A percentile compares a stretch with the other conserved stretches of the same genome.
Evolutionary conservation across 192 early-diverging fungal species (phyloP).

Genomic region (Entrophospora sp.): DNA sequence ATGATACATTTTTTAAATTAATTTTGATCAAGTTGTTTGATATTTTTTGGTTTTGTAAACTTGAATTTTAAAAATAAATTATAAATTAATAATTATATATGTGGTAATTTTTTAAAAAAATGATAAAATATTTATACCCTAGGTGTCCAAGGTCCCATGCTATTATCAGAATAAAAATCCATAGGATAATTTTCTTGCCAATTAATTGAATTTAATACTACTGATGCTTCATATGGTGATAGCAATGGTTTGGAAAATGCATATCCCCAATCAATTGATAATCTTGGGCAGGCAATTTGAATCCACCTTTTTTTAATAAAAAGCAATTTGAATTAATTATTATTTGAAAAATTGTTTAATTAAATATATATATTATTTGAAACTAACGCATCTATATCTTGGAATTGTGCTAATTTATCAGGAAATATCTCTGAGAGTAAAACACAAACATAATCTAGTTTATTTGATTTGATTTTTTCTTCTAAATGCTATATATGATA

Average conservation of each 20-base stretch:
- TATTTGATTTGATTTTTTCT: slow-evolving; percentile 48
- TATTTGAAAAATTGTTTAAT: too few relatives aligned
- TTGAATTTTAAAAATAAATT: too few relatives aligned
- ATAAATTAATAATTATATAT: too few relatives aligned
- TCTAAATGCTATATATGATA: slow-evolving; percentile 51
- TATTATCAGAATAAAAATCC: slow-evolving; percentile 94
- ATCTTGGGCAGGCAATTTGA: slow-evolving; percentile 90
- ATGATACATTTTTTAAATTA: too few relatives aligned
- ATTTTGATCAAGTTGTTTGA: too few relatives aligned
- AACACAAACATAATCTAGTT: slow-evolving; percentile 60
- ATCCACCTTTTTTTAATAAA: slow-evolving; percentile 59
- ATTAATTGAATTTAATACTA: slow-evolving; percentile 68
- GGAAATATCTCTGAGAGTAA: slow-evolving; percentile 94
- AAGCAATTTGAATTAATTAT: too few relatives aligned
- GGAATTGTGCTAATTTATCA: slow-evolving; percentile 80
- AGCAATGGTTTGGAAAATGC: slow-evolving; percentile 86
- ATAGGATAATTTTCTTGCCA: slow-evolving; percentile 91
- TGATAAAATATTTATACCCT: too few relatives aligned
- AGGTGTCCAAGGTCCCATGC: slow-evolving; percentile 86
- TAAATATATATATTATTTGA: too few relatives aligned
- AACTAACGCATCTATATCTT: slow-evolving; percentile 67
- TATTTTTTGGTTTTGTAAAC: too few relatives aligned
- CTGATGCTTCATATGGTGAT: slow-evolving; percentile 90
- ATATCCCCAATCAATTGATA: slow-evolving; percentile 99
- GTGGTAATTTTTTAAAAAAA: too few relatives aligned